phyloP scores from a whole-genome alignment of 176 grass and related monocot species.

The Musa schizocarpa region DNA sequence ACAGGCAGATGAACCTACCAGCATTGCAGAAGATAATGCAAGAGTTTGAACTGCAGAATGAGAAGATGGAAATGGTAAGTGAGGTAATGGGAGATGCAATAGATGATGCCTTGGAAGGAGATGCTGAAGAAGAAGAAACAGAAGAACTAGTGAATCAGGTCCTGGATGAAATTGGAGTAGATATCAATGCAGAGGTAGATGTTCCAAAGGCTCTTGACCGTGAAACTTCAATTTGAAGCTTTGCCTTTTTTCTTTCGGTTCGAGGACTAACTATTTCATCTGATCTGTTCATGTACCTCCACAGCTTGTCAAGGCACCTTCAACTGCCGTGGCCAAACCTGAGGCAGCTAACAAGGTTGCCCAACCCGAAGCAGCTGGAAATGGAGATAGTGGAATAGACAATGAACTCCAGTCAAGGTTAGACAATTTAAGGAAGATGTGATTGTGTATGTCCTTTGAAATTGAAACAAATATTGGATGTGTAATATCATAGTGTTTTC shows the following conservation, averaged over 20 bases:
- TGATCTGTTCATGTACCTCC: not conserved
- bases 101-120: constrained; percentile 20
- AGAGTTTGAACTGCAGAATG: constrained; percentile 19
- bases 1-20: constrained; percentile 15
- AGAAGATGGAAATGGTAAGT: constrained; percentile 22
- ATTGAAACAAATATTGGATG: not conserved
- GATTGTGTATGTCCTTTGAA: not conserved
- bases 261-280: not conserved
- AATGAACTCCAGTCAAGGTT: constrained; percentile 13
- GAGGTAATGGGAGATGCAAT: constrained; percentile 18
- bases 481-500: not conserved
- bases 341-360: constrained; percentile 5
- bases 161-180: constrained; percentile 19
- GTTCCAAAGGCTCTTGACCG: not conserved
- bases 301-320: constrained; percentile 17
- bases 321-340: constrained; percentile 7
- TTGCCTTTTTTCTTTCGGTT: not conserved
- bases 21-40: constrained; percentile 22
- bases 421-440: constrained; percentile 19
- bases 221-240: not conserved
- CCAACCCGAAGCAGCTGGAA: constrained; percentile 3
- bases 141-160: constrained; percentile 17
- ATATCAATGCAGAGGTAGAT: constrained; percentile 11
- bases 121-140: constrained; percentile 17
- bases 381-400: constrained; percentile 5